Percentiles rank a stretch among this genome's conserved stretches.
phyloP scores from a whole-genome alignment of 108 stramenopile species.

The Ochromonas danica region DNA sequence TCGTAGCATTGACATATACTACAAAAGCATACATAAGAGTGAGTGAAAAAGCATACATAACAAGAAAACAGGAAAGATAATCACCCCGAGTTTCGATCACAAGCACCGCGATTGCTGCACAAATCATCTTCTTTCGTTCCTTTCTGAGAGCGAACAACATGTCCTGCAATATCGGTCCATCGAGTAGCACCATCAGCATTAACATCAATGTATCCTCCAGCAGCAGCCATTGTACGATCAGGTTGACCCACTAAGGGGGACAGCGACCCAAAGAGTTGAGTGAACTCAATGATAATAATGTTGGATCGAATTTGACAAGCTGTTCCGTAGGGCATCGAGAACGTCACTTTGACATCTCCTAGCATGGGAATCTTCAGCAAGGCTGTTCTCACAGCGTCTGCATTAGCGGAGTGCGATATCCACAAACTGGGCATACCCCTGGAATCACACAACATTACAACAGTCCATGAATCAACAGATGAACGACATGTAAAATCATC shows the following conservation, averaged over 20 bases:
- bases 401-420: slow-evolving; percentile 44
- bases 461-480: slow-evolving; percentile 9
- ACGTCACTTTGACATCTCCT: slow-evolving; percentile 43
- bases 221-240: background rate
- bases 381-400: background rate
- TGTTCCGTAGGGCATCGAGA: slow-evolving; percentile 23
- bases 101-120: slow-evolving; percentile 53
- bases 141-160: slow-evolving; percentile 40
- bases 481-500: background rate
- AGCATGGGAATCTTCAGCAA: slow-evolving; percentile 26
- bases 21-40: too few species aligned
- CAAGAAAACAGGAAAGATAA: too few species aligned
- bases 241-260: slow-evolving; percentile 7
- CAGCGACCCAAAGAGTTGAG: slow-evolving; percentile 30
- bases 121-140: slow-evolving; percentile 56
- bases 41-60: too few species aligned
- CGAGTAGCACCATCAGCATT: slow-evolving; percentile 37
- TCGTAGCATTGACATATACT: slow-evolving; percentile 52
- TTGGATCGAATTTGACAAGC: slow-evolving; percentile 9
- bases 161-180: slow-evolving; percentile 29
- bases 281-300: slow-evolving; percentile 26
- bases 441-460: too few species aligned
- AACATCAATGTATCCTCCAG: slow-evolving; percentile 33
- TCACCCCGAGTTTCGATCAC: slow-evolving; percentile 44
- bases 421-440: slow-evolving; percentile 33